A percentile compares a stretch with the other conserved stretches of the same genome.
These are phyloP conservation scores for Linnemannia exigua DNA, from an alignment of 192 early-diverging fungal species.

Conservation along the genomic window DNA sequence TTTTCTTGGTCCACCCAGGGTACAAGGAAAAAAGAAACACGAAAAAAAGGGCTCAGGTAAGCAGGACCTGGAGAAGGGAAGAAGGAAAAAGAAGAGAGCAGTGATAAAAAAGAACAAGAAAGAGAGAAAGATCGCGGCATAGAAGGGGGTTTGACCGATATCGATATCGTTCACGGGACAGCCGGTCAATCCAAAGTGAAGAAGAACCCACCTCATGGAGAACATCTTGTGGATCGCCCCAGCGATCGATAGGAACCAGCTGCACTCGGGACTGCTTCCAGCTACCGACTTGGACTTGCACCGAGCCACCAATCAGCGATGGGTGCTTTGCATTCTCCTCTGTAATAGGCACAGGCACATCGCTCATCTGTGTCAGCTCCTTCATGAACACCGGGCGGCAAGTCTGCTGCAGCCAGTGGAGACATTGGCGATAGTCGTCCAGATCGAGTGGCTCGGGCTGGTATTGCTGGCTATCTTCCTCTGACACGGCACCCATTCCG, in stretches of 20 bases:
- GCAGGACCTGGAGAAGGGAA: not conserved
- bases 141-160: not conserved
- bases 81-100: not conserved
- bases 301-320: slow-evolving; percentile 32
- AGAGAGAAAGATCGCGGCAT: not conserved
- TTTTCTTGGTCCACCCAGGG: not conserved
- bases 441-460: slow-evolving; percentile 26
- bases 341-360: slow-evolving; percentile 40
- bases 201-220: slow-evolving; percentile 41
- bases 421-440: slow-evolving; percentile 43
- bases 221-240: slow-evolving; percentile 42
- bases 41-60: not conserved
- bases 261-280: slow-evolving; percentile 54
- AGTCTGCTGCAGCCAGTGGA: slow-evolving; percentile 54
- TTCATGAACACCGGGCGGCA: slow-evolving; percentile 56
- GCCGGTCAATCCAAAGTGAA: not conserved
- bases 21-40: not conserved
- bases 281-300: slow-evolving; percentile 35
- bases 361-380: slow-evolving; percentile 23
- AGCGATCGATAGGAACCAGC: slow-evolving; percentile 36
- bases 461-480: slow-evolving; percentile 23
- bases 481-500: slow-evolving; percentile 28
- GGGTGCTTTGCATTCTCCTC: slow-evolving; percentile 34
- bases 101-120: not conserved
- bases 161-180: not conserved